Evolutionary conservation across 768 basidiomycete genomes (phyloP).

Genomic region (Collybia mongolica): DNA sequence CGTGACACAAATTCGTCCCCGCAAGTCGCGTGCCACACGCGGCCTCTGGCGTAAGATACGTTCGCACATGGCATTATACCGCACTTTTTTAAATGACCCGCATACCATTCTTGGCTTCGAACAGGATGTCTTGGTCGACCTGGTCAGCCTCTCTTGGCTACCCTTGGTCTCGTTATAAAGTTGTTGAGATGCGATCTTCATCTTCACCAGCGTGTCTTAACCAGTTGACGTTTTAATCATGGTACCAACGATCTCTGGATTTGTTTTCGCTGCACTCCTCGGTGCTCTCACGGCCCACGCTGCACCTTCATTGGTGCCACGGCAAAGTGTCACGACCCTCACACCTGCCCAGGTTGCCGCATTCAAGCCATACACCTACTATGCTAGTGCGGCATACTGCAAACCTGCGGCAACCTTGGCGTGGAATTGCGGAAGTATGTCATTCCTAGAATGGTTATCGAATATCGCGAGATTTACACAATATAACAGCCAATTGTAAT

Average conservation of each 20-base stretch:
- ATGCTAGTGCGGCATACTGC: conserved; percentile 46
- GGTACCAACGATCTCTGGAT: not conserved
- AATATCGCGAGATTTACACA: not conserved
- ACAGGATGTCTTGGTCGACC: too few relatives aligned
- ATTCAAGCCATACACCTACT: conserved; percentile 40
- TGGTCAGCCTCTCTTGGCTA: not conserved
- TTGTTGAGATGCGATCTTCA: too few relatives aligned
- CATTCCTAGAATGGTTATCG: conserved; percentile 2
- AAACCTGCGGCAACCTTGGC: conserved; percentile 30
- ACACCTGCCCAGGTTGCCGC: conserved; percentile 30
- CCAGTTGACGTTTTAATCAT: not conserved
- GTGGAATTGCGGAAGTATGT: conserved; percentile 45
- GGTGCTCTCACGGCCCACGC: conserved; percentile 6
- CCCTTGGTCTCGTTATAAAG: not conserved
- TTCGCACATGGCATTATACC: not conserved
- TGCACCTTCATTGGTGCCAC: conserved; percentile 9
- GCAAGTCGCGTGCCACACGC: not conserved
- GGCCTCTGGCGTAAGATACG: not conserved
- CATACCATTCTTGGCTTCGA: not conserved
- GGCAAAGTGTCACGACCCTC: conserved; percentile 27
- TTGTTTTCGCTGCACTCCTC: conserved; percentile 5
- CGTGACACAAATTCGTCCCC: not conserved
- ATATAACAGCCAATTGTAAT: conserved; percentile 36
- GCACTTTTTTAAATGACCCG: not conserved
- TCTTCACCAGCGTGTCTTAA: conserved; percentile 1